Evolutionary conservation across 2,329 filamentous ascomycete genomes (phyloP).

Genomic region (Botrytis byssoidea): DNA sequence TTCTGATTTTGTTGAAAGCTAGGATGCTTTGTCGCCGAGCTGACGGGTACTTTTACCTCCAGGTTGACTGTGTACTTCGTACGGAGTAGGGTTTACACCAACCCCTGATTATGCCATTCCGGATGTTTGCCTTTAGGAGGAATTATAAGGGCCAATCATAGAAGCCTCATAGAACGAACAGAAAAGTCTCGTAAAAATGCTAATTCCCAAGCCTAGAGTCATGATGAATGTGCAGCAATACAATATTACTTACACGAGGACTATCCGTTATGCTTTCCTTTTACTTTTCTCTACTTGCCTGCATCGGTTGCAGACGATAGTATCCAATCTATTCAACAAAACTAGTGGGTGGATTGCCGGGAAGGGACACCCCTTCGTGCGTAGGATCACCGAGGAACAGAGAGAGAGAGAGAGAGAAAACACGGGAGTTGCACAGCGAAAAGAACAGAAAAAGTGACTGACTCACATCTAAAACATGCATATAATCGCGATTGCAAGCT

Average conservation of each 20-base stretch:
- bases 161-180: neutral
- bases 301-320: neutral
- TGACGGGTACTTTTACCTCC: neutral
- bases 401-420: neutral
- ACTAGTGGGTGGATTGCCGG: neutral
- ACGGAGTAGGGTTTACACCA: neutral
- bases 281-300: neutral
- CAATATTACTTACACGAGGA: neutral
- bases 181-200: neutral
- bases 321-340: neutral
- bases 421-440: conserved; percentile 1
- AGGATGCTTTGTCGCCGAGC: neutral
- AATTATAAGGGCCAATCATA: neutral
- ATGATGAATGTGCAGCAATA: neutral
- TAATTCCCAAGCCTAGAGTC: neutral
- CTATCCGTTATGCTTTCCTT: neutral
- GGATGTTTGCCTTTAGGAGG: neutral
- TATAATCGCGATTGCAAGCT: neutral
- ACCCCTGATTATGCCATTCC: neutral
- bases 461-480: neutral
- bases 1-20: neutral
- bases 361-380: neutral
- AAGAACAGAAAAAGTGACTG: neutral
- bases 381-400: neutral
- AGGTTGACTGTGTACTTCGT: neutral